Percentiles rank a stretch among this genome's conserved stretches.
Conservation (phyloP, 306 rosid genomes). For the Prunus dulcis region DNA sequence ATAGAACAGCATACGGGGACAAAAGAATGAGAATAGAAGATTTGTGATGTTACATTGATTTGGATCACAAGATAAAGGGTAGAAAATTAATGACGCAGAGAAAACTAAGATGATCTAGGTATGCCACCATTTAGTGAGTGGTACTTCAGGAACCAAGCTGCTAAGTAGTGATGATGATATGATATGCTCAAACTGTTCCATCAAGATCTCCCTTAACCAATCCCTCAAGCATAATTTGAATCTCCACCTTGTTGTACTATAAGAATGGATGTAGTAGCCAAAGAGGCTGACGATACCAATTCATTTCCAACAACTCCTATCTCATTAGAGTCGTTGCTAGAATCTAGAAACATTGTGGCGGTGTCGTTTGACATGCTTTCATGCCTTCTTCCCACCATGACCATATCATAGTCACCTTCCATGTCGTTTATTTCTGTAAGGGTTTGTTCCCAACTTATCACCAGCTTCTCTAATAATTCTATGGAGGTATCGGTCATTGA, state of each 20-base stretch:
- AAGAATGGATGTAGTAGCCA: conserved; percentile 29
- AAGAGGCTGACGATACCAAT: conserved; percentile 31
- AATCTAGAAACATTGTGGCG: conserved; percentile 17
- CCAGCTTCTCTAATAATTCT: conserved; percentile 18
- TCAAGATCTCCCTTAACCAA: no score
- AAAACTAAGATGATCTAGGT: no score
- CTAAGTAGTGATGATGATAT: no score
- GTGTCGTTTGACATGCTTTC: conserved; percentile 24
- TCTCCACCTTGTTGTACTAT: conserved; percentile 26
- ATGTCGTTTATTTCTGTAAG: conserved; percentile 9
- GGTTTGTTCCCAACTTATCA: conserved; percentile 36
- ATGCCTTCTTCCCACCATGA: conserved; percentile 34
- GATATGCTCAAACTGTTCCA: no score
- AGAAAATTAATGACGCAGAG: no score
- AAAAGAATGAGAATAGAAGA: no score
- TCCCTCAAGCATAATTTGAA: neutral
- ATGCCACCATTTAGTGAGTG: no score
- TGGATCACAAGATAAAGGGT: no score
- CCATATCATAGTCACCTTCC: conserved; percentile 24
- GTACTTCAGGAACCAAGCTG: no score
- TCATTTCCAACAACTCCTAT: conserved; percentile 39
- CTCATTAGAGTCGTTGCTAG: conserved; percentile 32
- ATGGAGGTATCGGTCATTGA: conserved; percentile 12
- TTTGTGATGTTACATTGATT: no score
- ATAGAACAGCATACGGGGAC: no score